phyloP scores from a whole-genome alignment of 2,329 filamentous ascomycete species.

The Cordyceps farinosa region DNA sequence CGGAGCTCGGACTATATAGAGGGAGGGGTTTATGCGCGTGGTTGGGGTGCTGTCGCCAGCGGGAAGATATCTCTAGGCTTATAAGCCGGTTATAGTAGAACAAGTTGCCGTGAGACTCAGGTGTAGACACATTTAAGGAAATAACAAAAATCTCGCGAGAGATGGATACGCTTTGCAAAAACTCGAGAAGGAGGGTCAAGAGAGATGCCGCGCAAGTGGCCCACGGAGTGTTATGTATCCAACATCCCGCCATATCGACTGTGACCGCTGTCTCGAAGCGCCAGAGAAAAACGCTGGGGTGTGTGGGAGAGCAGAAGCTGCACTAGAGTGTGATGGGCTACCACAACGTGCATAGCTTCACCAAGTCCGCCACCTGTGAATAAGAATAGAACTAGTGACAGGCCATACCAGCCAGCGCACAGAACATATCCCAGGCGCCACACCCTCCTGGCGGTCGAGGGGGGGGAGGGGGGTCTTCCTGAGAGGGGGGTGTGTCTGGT shows the following conservation, averaged over 20 bases:
- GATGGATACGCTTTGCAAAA: conserved; percentile 18
- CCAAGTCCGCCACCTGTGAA: not conserved
- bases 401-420: not conserved
- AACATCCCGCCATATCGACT: not conserved
- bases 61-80: conserved; percentile 26
- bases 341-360: not conserved
- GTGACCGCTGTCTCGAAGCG: conserved; percentile 9
- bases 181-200: conserved; percentile 15
- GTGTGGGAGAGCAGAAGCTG: conserved; percentile 2
- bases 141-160: conserved; percentile 20
- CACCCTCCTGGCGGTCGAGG: not conserved
- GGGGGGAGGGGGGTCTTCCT: not conserved
- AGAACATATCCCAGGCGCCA: not conserved
- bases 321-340: not conserved
- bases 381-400: conserved; percentile 13
- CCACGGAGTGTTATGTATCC: conserved; percentile 17
- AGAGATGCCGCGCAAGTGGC: conserved; percentile 9
- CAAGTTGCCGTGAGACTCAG: conserved; percentile 23
- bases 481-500: not conserved
- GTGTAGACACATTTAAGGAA: conserved; percentile 17
- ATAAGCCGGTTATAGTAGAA: conserved; percentile 17
- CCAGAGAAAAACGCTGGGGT: conserved; percentile 8
- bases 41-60: conserved; percentile 38
- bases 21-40: conserved; percentile 7
- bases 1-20: not conserved